These are phyloP conservation scores for Cicer arietinum DNA, from an alignment of 306 rosid genomes.

Conservation along the genomic window DNA sequence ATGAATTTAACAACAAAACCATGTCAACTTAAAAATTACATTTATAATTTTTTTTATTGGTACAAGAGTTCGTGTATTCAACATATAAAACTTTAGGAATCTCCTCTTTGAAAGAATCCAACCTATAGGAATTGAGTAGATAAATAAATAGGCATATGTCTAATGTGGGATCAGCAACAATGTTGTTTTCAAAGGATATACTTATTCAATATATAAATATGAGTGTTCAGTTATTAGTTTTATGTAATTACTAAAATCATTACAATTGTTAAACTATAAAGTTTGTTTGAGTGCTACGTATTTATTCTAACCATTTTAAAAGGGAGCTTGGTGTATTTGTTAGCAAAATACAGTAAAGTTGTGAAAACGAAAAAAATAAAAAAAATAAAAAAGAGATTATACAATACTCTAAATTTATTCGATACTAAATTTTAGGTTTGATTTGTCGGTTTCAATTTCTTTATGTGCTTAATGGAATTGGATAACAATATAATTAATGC, in stretches of 20 bases:
- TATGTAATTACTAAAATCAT: not conserved
- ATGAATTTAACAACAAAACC: not conserved
- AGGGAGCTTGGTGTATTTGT: no score
- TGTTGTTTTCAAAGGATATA: not conserved
- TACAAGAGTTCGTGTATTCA: not conserved
- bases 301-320: no score
- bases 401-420: no score
- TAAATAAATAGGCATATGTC: not conserved
- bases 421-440: no score
- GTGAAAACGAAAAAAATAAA: no score
- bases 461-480: no score
- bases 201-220: not conserved
- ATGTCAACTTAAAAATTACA: not conserved
- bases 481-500: not conserved
- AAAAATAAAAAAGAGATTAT: no score
- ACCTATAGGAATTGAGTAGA: conserved; percentile 1
- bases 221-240: not conserved
- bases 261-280: not conserved
- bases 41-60: not conserved
- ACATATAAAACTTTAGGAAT: conserved; percentile 4
- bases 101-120: not conserved
- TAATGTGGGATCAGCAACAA: not conserved
- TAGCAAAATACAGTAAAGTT: no score
- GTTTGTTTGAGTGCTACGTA: no score
- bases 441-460: no score